Base-by-base conservation (phyloP, 2,329 filamentous ascomycete species). In the Emmonsiellopsis sp. region DNA sequence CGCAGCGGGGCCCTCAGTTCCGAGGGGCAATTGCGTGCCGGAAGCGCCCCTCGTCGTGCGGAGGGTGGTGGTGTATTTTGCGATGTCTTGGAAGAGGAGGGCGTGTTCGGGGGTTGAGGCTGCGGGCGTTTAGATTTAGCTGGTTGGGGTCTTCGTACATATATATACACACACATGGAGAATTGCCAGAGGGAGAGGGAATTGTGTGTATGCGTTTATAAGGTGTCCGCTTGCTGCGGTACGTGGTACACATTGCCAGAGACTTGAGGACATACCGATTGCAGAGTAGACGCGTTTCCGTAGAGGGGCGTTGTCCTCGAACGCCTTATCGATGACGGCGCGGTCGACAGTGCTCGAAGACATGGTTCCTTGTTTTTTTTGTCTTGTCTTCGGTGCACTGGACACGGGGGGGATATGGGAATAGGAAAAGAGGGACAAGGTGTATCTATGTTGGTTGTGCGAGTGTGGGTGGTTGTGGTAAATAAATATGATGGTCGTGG, bases 1-100 rank as follows among this genome's bases (percentile, higher is more conserved):
- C 36, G 68, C 61, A 7, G 67, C 65, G 13, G 72, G 70, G 39
- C 61, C 68, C 49, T 67, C 65, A 36, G 53, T 46, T 56, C 54
- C 42, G 57, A 48, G 47, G 7, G 43, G 40, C 32, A 10, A n/a
- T 11, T 42, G 43, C 13, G 43, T 45, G 13, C 21, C 10, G 21
- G 49, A 39, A 9, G 31, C 31, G 14, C 39, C 36, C 14, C 49
- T 42, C 9, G 42, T 61, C 61, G 61, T 66, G 61, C 62, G 67
- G 63, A 69, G 63, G 56, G 60, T 65, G 55, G 65, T 65, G 50
- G 71, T 71, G 59, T 76, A 74, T 61, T 65, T 66, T 27, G 75
- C 74, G 55, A 78, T 75, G 58, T 78, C 75, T 59, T 75, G 69
- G 56, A 78, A 77, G 4, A 78, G 65, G 51, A 64, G 60, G 53